Conservation (phyloP, 73 alveolate genomes). For the Paramecium primaurelia region DNA sequence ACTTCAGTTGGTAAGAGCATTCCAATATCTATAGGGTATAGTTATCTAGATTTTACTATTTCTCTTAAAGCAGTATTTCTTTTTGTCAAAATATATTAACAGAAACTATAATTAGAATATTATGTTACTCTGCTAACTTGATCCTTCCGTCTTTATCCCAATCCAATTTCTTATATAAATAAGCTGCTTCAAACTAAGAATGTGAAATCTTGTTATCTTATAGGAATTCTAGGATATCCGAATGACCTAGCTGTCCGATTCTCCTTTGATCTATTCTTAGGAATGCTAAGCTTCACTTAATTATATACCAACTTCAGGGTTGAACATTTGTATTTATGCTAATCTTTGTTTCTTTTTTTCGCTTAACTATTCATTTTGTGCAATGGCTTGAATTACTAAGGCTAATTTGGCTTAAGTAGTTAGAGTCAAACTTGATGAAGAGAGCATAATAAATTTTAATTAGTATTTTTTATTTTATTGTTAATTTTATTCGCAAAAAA, state of each 20-base stretch:
- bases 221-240: not conserved
- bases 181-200: conserved; percentile 23
- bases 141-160: conserved; percentile 37
- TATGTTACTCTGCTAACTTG: not conserved
- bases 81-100: not conserved
- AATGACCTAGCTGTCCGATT: not conserved
- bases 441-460: not conserved
- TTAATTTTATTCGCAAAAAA: too few relatives aligned
- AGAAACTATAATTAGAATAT: not conserved
- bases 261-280: not conserved
- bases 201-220: not conserved
- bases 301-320: not conserved
- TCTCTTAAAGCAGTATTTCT: not conserved
- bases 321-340: not conserved
- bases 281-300: not conserved
- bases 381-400: not conserved
- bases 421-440: not conserved
- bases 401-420: not conserved
- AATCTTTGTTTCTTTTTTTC: not conserved
- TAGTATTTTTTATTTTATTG: not conserved
- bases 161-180: not conserved
- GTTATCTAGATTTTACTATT: not conserved
- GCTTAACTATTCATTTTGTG: not conserved
- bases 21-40: not conserved
- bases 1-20: not conserved